A percentile compares a stretch with the other conserved stretches of the same genome.
These are phyloP conservation scores for Ampelocalamus luodianensis DNA, from an alignment of 176 grass and related monocot genomes.

Conservation along the genomic window DNA sequence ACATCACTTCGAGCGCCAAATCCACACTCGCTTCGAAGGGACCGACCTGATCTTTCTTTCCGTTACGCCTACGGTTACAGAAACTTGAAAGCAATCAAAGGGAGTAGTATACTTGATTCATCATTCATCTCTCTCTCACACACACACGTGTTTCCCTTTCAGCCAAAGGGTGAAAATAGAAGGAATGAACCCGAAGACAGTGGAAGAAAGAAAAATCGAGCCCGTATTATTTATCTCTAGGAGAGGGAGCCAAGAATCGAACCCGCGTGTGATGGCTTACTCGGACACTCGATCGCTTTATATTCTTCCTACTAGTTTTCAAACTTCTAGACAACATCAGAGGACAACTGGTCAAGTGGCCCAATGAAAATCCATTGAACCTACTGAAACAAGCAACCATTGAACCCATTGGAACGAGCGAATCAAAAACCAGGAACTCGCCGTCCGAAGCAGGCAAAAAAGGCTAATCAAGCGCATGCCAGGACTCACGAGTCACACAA, in stretches of 20 bases:
- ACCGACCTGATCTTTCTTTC: background rate
- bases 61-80: constrained; percentile 21
- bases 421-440: background rate
- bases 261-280: background rate
- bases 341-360: constrained; percentile 23
- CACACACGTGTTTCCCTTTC: background rate
- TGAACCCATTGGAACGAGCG: background rate
- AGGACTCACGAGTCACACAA: too few relatives aligned
- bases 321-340: background rate
- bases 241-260: background rate
- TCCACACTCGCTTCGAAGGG: background rate
- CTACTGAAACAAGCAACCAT: background rate
- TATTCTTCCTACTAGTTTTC: background rate
- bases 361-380: background rate
- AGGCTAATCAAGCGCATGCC: background rate
- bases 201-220: background rate
- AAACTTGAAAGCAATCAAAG: constrained; percentile 17
- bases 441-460: background rate
- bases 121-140: too few relatives aligned
- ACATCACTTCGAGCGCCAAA: too few relatives aligned
- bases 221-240: background rate
- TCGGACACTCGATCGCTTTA: background rate
- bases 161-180: background rate
- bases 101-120: background rate
- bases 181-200: too few relatives aligned